phyloP scores from a whole-genome alignment of 768 basidiomycete genomes.

The Clathrus columnatus region DNA sequence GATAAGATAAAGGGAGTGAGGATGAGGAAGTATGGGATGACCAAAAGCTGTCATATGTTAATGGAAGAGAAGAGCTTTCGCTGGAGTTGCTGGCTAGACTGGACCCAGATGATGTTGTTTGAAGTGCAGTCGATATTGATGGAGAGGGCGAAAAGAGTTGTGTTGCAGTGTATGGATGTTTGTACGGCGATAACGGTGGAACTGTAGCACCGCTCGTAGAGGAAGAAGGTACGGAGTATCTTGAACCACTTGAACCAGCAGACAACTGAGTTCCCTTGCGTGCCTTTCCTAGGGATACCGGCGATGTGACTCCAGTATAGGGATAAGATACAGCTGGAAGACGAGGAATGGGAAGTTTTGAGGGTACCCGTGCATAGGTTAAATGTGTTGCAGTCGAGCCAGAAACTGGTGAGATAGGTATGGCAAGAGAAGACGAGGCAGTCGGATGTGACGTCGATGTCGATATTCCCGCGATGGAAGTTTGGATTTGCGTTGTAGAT shows the following conservation, averaged over 20 bases:
- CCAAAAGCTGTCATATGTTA: slow-evolving; percentile 61
- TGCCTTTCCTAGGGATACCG: background rate
- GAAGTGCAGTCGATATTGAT: slow-evolving; percentile 7
- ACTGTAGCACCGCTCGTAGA: background rate
- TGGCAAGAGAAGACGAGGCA: background rate
- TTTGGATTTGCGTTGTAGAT: slow-evolving; percentile 15
- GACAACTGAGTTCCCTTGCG: background rate
- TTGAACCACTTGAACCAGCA: background rate
- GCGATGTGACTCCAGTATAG: slow-evolving; percentile 3
- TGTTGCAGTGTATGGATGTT: background rate
- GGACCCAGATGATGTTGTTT: background rate
- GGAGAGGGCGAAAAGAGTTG: background rate
- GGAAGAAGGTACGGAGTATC: background rate
- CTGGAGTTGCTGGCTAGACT: slow-evolving; percentile 19
- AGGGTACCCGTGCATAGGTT: background rate
- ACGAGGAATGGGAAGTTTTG: background rate
- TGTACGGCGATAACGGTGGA: background rate
- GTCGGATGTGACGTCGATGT: slow-evolving; percentile 1
- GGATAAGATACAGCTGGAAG: slow-evolving; percentile 5
- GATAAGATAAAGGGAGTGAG: background rate
- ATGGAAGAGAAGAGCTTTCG: slow-evolving; percentile 23
- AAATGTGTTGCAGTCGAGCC: background rate
- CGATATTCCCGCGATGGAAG: too few relatives aligned
- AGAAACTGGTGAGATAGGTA: background rate
- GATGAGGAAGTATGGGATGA: slow-evolving; percentile 34